Conservation (phyloP, 352 stramenopile species). For the Globisporangium ultimum region DNA sequence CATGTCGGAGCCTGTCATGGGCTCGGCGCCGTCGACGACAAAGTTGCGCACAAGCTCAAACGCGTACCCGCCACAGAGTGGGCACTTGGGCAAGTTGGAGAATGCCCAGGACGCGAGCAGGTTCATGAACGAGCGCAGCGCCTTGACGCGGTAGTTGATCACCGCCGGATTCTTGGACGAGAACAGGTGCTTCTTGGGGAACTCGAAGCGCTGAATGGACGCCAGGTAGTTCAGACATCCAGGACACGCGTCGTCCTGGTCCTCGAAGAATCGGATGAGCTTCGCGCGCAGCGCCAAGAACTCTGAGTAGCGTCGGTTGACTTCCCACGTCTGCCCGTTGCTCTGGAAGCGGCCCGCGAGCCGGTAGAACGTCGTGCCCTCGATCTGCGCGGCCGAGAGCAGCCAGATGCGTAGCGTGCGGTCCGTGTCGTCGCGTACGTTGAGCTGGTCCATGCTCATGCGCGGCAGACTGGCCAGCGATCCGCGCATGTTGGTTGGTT, state of each 20-base stretch:
- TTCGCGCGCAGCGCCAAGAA: slow-evolving; percentile 73
- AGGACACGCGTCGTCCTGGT: slow-evolving; percentile 71
- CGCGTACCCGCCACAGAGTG: slow-evolving; percentile 74
- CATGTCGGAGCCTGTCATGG: slow-evolving; percentile 56
- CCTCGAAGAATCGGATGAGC: slow-evolving; percentile 77
- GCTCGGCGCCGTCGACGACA: slow-evolving; percentile 54
- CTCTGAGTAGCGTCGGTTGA: slow-evolving; percentile 83
- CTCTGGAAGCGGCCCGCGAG: slow-evolving; percentile 63
- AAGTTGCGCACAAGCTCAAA: slow-evolving; percentile 83
- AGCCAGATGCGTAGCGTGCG: slow-evolving; percentile 67
- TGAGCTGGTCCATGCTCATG: slow-evolving; percentile 61
- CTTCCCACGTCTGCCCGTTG: slow-evolving; percentile 71
- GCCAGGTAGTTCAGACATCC: slow-evolving; percentile 79
- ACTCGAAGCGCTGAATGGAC: slow-evolving; percentile 75
- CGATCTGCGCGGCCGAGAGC: slow-evolving; percentile 44
- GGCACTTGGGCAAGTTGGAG: slow-evolving; percentile 79
- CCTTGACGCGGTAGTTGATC: slow-evolving; percentile 83
- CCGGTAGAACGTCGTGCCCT: slow-evolving; percentile 63
- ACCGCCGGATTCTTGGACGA: slow-evolving; percentile 69
- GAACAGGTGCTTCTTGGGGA: slow-evolving; percentile 87
- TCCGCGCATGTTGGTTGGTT: slow-evolving; percentile 35
- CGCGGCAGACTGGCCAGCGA: slow-evolving; percentile 24
- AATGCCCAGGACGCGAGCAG: slow-evolving; percentile 79
- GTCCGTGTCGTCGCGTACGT: slow-evolving; percentile 33
- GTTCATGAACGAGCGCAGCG: slow-evolving; percentile 81